Evolutionary conservation across 345 rosid species (phyloP).

Genomic region (Noccaea bulbosa): DNA sequence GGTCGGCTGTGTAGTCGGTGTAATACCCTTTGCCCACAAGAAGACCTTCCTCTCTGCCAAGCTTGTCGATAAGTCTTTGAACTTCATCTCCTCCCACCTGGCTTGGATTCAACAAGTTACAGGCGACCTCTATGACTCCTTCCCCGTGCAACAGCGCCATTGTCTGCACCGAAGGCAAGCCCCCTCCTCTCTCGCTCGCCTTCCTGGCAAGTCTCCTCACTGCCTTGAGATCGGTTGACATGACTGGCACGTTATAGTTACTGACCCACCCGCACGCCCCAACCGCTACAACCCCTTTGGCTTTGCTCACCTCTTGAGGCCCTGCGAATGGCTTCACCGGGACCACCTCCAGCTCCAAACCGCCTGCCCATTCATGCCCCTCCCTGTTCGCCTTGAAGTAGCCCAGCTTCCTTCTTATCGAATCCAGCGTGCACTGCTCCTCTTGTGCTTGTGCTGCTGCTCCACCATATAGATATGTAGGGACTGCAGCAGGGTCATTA

Average conservation of each 20-base stretch:
- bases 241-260: conserved; percentile 81
- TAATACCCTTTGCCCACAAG: conserved; percentile 78
- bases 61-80: conserved; percentile 71
- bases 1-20: conserved; percentile 70
- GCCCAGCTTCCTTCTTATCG: conserved; percentile 82
- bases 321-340: conserved; percentile 72
- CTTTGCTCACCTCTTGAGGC: conserved; percentile 56
- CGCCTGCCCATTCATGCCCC: conserved; percentile 78
- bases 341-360: conserved; percentile 51
- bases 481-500: conserved; percentile 56
- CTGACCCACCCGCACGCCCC: conserved; percentile 87
- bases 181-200: conserved; percentile 81
- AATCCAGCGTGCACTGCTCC: conserved; percentile 70
- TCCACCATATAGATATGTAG: conserved; percentile 72
- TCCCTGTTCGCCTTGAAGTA: conserved; percentile 76
- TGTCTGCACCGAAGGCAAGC: conserved; percentile 85
- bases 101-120: conserved; percentile 82
- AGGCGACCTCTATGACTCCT: conserved; percentile 76
- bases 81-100: conserved; percentile 72
- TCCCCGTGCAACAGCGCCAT: conserved; percentile 82
- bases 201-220: conserved; percentile 66
- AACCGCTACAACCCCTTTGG: conserved; percentile 67
- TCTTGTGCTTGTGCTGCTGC: conserved; percentile 51
- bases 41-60: conserved; percentile 62
- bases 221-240: conserved; percentile 55